Percentiles rank a stretch among this genome's conserved stretches.
Evolutionary conservation across 2,329 filamentous ascomycete species (phyloP).

Genomic region (Aspergillus pseudotamarii): DNA sequence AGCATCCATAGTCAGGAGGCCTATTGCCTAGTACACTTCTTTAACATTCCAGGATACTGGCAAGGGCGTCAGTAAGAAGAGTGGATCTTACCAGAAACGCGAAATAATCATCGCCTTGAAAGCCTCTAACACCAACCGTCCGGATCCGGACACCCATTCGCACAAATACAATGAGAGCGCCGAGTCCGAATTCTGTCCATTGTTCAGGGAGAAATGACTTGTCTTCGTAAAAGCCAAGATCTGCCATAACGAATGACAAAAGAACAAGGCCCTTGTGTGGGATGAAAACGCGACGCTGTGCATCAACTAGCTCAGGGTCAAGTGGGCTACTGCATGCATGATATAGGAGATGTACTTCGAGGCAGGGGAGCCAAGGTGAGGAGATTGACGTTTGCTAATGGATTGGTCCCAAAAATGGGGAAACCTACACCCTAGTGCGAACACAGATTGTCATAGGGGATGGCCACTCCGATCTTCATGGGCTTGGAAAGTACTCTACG

Average conservation of each 20-base stretch:
- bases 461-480: neutral
- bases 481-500: neutral
- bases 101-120: constrained; percentile 9
- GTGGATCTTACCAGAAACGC: constrained; percentile 3
- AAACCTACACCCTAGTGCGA: neutral
- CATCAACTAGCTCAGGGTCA: neutral
- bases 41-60: neutral
- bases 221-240: constrained; percentile 9
- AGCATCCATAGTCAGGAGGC: constrained; percentile 1
- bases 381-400: neutral
- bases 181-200: constrained; percentile 4
- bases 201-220: constrained; percentile 8
- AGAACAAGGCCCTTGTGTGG: neutral
- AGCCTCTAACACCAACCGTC: constrained; percentile 1
- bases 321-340: neutral
- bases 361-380: neutral
- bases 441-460: neutral
- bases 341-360: neutral
- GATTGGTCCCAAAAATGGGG: neutral
- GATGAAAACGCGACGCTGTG: neutral
- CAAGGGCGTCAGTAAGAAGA: no score
- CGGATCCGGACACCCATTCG: constrained; percentile 5
- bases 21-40: neutral
- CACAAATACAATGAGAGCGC: constrained; percentile 1
- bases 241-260: neutral